Conservation (phyloP, 805 yeast species). For the Ogataea minuta region DNA sequence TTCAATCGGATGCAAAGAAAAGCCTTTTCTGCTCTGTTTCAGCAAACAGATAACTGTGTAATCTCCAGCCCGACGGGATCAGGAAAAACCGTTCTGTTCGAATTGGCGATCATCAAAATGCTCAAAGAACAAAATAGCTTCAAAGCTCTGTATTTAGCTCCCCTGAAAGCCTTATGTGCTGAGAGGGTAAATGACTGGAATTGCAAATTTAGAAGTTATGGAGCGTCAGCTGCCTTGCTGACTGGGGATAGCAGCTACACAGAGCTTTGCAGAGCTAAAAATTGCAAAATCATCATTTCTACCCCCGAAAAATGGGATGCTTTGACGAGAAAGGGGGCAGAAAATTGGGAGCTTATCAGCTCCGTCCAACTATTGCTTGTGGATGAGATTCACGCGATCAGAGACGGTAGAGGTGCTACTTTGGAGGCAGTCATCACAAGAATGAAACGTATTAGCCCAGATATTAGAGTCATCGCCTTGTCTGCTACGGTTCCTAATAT, state of each 20-base stretch:
- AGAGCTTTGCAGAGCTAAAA: constrained; percentile 37
- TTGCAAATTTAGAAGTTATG: constrained; percentile 36
- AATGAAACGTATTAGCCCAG: constrained; percentile 40
- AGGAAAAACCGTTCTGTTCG: constrained; percentile 56
- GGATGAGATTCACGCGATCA: constrained; percentile 48
- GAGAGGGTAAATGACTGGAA: constrained; percentile 50
- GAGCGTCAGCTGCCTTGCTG: constrained; percentile 46
- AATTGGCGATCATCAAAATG: constrained; percentile 44
- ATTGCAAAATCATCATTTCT: constrained; percentile 51
- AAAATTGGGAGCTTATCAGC: constrained; percentile 38
- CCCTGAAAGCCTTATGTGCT: constrained; percentile 55
- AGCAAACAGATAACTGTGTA: constrained; percentile 40
- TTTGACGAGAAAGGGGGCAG: constrained; percentile 50
- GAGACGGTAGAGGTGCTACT: constrained; percentile 47
- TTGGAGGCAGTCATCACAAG: constrained; percentile 48
- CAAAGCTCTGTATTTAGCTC: constrained; percentile 52
- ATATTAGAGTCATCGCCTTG: constrained; percentile 43
- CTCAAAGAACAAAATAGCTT: constrained; percentile 28
- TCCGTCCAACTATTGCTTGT: constrained; percentile 43
- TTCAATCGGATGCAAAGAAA: constrained; percentile 53
- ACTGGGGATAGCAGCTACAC: constrained; percentile 52
- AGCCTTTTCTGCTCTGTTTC: constrained; percentile 39
- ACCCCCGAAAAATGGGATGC: constrained; percentile 67
- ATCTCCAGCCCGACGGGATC: constrained; percentile 60
- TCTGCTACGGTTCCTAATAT: constrained; percentile 57